phyloP scores from a whole-genome alignment of 345 rosid genomes.

The Lepidium aucheri region DNA sequence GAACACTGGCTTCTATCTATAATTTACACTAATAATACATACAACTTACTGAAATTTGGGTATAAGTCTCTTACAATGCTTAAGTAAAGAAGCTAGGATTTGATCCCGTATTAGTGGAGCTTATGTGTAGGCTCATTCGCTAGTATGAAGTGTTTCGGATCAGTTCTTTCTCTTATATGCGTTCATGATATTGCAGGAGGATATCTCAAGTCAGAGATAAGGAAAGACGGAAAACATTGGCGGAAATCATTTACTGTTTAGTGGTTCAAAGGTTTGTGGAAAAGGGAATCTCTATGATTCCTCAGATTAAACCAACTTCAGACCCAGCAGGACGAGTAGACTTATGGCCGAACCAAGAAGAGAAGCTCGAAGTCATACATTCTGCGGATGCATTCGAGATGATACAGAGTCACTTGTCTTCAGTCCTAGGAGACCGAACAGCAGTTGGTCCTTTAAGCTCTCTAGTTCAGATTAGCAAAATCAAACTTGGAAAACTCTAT shows the following conservation, averaged over 20 bases:
- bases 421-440: slow-evolving; percentile 62
- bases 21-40: background rate
- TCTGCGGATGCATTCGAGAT: slow-evolving; percentile 90
- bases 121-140: background rate
- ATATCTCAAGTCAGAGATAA: slow-evolving; percentile 83
- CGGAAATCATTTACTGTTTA: slow-evolving; percentile 81
- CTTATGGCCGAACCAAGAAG: slow-evolving; percentile 93
- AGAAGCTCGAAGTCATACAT: slow-evolving; percentile 75
- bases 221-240: slow-evolving; percentile 53
- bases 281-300: slow-evolving; percentile 62
- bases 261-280: slow-evolving; percentile 70
- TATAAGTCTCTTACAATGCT: background rate
- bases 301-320: slow-evolving; percentile 51
- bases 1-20: background rate
- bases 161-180: background rate
- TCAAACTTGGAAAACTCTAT: slow-evolving; percentile 80
- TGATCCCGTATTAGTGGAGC: background rate
- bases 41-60: background rate
- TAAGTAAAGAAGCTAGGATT: background rate
- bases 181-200: slow-evolving; percentile 41
- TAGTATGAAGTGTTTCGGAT: background rate
- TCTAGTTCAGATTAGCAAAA: slow-evolving; percentile 69
- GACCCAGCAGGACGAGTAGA: slow-evolving; percentile 78
- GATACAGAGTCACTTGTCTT: slow-evolving; percentile 81
- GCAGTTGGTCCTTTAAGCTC: slow-evolving; percentile 63